These are phyloP conservation scores for Malassezia sp. DNA, from an alignment of 1,284 basidiomycete genomes.

Conservation along the genomic window DNA sequence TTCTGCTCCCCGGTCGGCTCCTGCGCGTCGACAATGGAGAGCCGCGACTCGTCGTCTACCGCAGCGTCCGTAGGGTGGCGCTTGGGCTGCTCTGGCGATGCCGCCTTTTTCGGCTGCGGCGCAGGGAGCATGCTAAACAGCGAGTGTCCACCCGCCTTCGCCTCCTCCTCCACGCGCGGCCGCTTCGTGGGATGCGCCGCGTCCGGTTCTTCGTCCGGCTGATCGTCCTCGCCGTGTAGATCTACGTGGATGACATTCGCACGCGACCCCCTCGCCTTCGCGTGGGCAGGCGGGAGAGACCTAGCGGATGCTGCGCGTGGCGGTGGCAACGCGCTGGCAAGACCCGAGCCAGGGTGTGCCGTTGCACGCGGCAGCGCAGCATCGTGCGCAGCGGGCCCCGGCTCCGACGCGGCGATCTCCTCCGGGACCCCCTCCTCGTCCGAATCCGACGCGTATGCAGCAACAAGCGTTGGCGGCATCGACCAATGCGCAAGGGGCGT, in stretches of 20 bases:
- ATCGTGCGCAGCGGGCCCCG: not conserved
- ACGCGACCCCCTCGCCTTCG: no score
- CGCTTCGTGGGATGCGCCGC: constrained; percentile 7
- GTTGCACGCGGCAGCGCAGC: no score
- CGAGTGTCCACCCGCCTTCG: constrained; percentile 10
- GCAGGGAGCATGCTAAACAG: constrained; percentile 40
- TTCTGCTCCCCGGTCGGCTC: constrained; percentile 20
- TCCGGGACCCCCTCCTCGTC: constrained; percentile 12
- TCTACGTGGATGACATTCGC: no score
- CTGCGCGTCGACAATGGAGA: not conserved
- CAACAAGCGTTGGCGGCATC: constrained; percentile 9
- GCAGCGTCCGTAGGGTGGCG: constrained; percentile 2
- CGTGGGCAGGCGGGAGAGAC: no score
- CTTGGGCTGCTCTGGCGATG: constrained; percentile 14
- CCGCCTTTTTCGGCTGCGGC: constrained; percentile 22
- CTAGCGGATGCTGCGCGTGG: no score
- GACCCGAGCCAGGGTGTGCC: no score
- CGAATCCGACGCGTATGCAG: constrained; percentile 20
- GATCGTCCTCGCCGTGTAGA: not conserved
- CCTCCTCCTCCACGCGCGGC: not conserved
- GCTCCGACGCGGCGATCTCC: not conserved
- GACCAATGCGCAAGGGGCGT: no score
- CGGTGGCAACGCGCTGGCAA: no score
- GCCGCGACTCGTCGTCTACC: constrained; percentile 3
- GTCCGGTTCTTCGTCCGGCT: not conserved